Evolutionary conservation across 2,329 filamentous ascomycete species (phyloP).

Genomic region (Botrytis byssoidea): DNA sequence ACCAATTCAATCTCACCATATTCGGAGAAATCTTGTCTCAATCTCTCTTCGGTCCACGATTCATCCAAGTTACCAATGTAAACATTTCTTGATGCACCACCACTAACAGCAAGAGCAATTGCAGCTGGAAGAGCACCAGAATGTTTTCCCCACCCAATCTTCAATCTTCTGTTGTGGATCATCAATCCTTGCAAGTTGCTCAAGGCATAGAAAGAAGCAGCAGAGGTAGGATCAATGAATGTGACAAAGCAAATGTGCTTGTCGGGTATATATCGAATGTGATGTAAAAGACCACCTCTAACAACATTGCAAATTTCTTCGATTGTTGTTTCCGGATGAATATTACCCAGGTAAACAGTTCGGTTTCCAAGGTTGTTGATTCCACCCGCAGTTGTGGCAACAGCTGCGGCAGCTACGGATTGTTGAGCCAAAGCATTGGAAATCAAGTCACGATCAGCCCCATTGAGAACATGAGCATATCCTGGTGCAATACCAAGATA

Average conservation of each 20-base stretch:
- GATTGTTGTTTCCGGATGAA: constrained; percentile 97
- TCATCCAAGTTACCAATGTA: constrained; percentile 98
- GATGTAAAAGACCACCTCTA: constrained; percentile 88
- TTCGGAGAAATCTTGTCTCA: constrained; percentile 95
- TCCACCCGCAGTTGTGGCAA: constrained; percentile 92
- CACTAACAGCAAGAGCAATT: constrained; percentile 92
- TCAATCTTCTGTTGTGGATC: constrained; percentile 97
- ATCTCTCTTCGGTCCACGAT: constrained; percentile 92
- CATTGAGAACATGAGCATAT: constrained; percentile 94
- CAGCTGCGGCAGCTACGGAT: constrained; percentile 92
- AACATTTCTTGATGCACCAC: constrained; percentile 95
- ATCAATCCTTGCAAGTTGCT: constrained; percentile 97
- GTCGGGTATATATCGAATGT: constrained; percentile 98
- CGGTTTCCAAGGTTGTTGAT: constrained; percentile 97
- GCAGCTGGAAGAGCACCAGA: constrained; percentile 93
- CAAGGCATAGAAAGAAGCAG: constrained; percentile 94
- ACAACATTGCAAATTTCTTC: constrained; percentile 99
- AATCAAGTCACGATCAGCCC: constrained; percentile 92
- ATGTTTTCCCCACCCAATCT: constrained; percentile 99
- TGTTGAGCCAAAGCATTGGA: constrained; percentile 95
- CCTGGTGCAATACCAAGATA: constrained; percentile 96
- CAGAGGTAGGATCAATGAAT: constrained; percentile 97
- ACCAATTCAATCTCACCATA: constrained; percentile 98
- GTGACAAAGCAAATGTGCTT: constrained; percentile 99
- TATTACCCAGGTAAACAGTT: constrained; percentile 97